These are phyloP conservation scores for Trichosanthes cucumerina DNA, from an alignment of 306 rosid genomes.

Conservation along the genomic window DNA sequence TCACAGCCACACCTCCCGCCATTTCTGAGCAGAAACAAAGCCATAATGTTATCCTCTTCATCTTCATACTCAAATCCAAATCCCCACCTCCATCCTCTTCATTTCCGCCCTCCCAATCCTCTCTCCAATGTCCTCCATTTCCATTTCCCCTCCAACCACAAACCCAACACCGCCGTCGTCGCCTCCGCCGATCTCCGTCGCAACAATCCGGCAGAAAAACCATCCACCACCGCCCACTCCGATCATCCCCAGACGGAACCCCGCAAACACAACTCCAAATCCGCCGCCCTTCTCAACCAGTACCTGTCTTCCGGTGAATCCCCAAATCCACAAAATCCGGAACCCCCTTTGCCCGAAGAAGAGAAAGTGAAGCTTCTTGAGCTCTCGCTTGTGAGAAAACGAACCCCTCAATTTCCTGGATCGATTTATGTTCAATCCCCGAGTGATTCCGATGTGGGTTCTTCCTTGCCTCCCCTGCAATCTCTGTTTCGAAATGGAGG, in stretches of 20 bases:
- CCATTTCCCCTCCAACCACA: neutral
- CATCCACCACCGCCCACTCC: constrained; percentile 6
- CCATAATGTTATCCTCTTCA: constrained; percentile 8
- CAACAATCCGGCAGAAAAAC: constrained; percentile 21
- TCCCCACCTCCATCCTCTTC: constrained; percentile 4
- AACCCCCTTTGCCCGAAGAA: constrained; percentile 4
- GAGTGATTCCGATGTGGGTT: constrained; percentile 51
- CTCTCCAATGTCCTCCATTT: neutral
- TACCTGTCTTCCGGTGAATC: constrained; percentile 19
- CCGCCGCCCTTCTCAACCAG: constrained; percentile 41
- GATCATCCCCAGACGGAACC: constrained; percentile 21
- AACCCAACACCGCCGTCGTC: neutral
- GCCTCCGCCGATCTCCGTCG: constrained; percentile 3
- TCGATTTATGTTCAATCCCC: constrained; percentile 80
- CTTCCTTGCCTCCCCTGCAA: constrained; percentile 48
- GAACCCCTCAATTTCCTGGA: constrained; percentile 92
- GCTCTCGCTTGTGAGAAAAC: constrained; percentile 61
- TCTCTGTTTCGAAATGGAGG: constrained; percentile 24
- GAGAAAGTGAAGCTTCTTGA: constrained; percentile 52
- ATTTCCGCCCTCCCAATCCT: neutral
- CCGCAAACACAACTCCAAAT: constrained; percentile 73
- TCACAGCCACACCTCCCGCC: neutral
- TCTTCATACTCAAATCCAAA: constrained; percentile 17
- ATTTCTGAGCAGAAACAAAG: neutral
- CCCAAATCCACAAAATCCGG: neutral